Base-by-base conservation (phyloP, 2,329 filamentous ascomycete species). In the Metarhizium humberi region DNA sequence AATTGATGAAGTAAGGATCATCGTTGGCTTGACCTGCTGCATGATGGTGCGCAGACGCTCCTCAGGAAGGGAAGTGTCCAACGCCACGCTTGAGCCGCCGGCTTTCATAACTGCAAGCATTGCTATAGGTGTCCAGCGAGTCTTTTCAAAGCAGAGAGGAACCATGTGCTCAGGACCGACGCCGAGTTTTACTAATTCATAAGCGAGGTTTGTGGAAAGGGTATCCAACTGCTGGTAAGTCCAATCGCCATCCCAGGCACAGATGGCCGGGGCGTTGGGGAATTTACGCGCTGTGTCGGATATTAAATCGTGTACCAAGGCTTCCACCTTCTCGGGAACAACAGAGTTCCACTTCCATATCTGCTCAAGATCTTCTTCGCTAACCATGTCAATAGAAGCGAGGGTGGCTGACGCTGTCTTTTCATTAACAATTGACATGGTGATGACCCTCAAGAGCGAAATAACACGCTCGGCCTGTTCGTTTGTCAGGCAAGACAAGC, bases 91-190 rank as follows among this genome's bases (percentile, higher is more conserved):
- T 58, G 30, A 63, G 13, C 59, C 65, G 4, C 66, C 67, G 6
- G 63, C 59, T 47, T 66, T 65, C 30, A 67, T 56, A 20, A 67
- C 55, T 6, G 55, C 65, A 16, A 67, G 30, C 38, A 63, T 58
- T 1, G 61, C 57, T 1, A 66, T 56, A 1, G 59, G 8, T 16
- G 59, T 57, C 58, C 57, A 61, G 18, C 51, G 25, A 8, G 55
- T 63, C 57, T 66, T 60, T 36, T 58, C 58, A 5, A 58, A 58
- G 20, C 29, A 53, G 5, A 57, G 16, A 2, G 55, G 53, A 5
- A 60, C 53, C 2, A 45, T 34, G 0, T 38, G 42, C 8, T 46
- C 57, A 10, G 52, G 16, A 3, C 34, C 29, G 2, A 56, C 55
- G 2, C 52, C 52, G 14, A 40, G 20, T 6, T 32, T 6, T 14